Conservation (phyloP, 495 filamentous ascomycete species). For the Acidomyces sp. region DNA sequence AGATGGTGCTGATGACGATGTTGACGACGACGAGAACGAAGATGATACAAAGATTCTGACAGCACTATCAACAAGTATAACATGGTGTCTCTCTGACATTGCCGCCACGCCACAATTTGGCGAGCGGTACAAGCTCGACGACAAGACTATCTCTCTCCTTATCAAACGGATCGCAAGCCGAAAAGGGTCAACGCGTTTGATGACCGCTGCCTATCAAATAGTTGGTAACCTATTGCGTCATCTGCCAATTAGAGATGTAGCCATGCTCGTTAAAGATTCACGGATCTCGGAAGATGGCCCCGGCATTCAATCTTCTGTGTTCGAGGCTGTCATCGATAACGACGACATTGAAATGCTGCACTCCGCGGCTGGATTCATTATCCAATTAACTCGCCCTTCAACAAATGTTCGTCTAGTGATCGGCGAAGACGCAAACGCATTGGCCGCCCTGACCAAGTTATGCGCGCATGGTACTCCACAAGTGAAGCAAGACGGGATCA, state of each 20-base stretch:
- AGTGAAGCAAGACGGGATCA: conserved; percentile 11
- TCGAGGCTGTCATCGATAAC: no score
- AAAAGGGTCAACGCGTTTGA: no score
- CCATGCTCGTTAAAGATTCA: conserved; percentile 1
- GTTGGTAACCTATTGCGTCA: conserved; percentile 12
- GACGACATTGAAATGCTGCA: conserved; percentile 9
- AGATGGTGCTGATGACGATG: no score
- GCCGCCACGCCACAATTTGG: conserved; percentile 5
- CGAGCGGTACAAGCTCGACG: background rate
- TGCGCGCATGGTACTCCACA: conserved; percentile 10
- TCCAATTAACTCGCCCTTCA: conserved; percentile 6
- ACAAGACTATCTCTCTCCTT: background rate
- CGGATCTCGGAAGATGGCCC: no score
- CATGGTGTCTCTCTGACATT: conserved; percentile 13
- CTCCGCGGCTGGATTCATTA: conserved; percentile 10
- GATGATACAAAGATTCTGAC: no score
- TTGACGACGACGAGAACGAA: no score
- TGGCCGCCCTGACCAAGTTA: background rate
- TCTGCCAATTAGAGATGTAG: background rate
- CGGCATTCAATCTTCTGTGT: no score
- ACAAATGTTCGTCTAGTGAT: conserved; percentile 4
- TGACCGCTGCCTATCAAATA: conserved; percentile 12
- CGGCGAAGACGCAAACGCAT: background rate
- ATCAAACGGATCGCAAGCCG: background rate
- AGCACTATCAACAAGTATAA: conserved; percentile 10